Percentiles rank a stretch among this genome's conserved stretches.
These are phyloP conservation scores for Lunularia cruciata DNA, from an alignment of 225 moss, liverwort and hornwort genomes.

Conservation along the genomic window DNA sequence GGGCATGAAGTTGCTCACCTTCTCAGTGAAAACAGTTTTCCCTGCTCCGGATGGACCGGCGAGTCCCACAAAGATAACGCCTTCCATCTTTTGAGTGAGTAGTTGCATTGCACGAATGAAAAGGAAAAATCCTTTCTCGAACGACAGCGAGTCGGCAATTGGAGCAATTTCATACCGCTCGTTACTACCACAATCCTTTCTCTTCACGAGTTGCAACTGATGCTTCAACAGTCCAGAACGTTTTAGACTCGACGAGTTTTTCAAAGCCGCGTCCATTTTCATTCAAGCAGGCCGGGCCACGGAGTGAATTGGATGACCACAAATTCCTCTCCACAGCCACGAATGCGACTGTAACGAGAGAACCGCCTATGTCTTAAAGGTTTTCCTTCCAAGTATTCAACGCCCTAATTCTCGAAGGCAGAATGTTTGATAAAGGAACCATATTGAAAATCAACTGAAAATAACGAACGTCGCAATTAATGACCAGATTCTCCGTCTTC, in stretches of 20 bases:
- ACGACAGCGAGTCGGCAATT: constrained; percentile 46
- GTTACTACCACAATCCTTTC: constrained; percentile 40
- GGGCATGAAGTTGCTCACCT: constrained; percentile 53
- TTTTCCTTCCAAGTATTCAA: constrained; percentile 18
- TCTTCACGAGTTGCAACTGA: constrained; percentile 48
- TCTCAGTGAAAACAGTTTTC: constrained; percentile 59
- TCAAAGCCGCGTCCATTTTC: constrained; percentile 39
- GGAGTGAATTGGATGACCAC: constrained; percentile 5
- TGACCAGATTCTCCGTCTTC: constrained; percentile 5
- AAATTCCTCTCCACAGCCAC: not conserved
- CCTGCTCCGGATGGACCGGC: constrained; percentile 61
- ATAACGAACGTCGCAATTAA: not conserved
- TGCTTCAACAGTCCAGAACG: constrained; percentile 52
- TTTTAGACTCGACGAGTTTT: constrained; percentile 32
- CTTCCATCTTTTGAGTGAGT: constrained; percentile 55
- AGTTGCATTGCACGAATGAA: constrained; percentile 59
- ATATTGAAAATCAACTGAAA: constrained; percentile 2
- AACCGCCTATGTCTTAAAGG: constrained; percentile 2
- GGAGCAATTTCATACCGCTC: constrained; percentile 55
- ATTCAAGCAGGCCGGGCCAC: not conserved
- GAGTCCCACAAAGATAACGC: constrained; percentile 51
- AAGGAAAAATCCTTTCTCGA: constrained; percentile 58
- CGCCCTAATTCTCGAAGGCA: constrained; percentile 10
- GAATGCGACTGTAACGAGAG: not conserved
- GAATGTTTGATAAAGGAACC: not conserved